Base-by-base conservation (phyloP, 139 green algal genomes). In the Chlamydomonas urium region DNA sequence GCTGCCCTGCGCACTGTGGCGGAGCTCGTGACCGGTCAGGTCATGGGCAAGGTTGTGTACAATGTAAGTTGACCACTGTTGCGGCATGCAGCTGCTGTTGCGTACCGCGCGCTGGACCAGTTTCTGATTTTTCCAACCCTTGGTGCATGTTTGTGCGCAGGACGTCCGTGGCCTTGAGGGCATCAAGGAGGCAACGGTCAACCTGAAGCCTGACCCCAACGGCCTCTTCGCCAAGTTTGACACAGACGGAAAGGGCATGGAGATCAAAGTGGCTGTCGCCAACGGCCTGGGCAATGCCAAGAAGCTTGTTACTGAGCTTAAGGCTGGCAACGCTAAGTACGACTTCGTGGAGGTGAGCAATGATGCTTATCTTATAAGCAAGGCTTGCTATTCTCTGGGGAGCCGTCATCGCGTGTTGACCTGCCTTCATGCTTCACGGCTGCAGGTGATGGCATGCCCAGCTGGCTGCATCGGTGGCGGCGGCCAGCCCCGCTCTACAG, bases 241-340 rank as follows among this genome's bases (percentile, higher is more conserved):
- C n/a, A n/a, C n/a, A n/a, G n/a, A n/a, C n/a, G n/a, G n/a, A n/a
- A n/a, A n/a, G n/a, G n/a, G n/a, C n/a, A n/a, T n/a, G n/a, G n/a
- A n/a, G n/a, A n/a, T n/a, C n/a, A n/a, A n/a, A n/a, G n/a, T n/a
- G n/a, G n/a, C n/a, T n/a, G n/a, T n/a, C n/a, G n/a, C n/a, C n/a
- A 92, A 92, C 71, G 85, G 85, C 50, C 77, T 92, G 31, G 87
- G 85, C 66, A 90, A 90, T 66, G 87, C 87, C 56, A 91, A 90
- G 82, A 90, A 88, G 76, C 61, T 92, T 23, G 75, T 92, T 48
- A 83, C 62, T 6, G 69, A 72, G 60, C 63, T 77, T 47, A 58
- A 68, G 73, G 66, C 47, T 24, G 62, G 61, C 28, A 71, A 74
- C 14, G 35, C 72, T 17, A 77, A 84, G 58, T 81, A 86, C 42